phyloP scores from a whole-genome alignment of 495 filamentous ascomycete species.

The Delitschia confertaspora region DNA sequence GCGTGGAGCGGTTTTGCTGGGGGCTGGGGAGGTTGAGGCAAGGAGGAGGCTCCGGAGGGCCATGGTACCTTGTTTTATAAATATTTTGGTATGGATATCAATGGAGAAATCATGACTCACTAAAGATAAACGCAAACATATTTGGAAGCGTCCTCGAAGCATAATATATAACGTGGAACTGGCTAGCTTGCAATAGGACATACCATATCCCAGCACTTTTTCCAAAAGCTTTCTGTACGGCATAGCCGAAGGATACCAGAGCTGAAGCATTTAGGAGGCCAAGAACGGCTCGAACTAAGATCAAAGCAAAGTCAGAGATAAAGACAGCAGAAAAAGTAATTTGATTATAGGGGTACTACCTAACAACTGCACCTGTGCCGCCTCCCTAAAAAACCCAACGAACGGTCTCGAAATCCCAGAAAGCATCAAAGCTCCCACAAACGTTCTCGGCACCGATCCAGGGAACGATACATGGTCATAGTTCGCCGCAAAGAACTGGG shows the following conservation, averaged over 20 bases:
- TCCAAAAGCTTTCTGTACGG: constrained; percentile 62
- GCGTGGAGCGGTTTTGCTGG: constrained; percentile 4
- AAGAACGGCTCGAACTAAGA: constrained; percentile 61
- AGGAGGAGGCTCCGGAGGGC: constrained; percentile 67
- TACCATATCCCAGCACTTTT: constrained; percentile 69
- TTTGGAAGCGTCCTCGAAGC: constrained; percentile 88
- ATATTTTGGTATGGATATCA: not conserved
- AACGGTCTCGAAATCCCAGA: constrained; percentile 57
- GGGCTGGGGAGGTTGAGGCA: constrained; percentile 31
- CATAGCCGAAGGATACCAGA: constrained; percentile 54
- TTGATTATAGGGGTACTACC: constrained; percentile 6
- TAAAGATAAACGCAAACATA: constrained; percentile 87
- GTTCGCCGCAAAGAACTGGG: constrained; percentile 41
- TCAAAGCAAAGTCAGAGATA: not conserved
- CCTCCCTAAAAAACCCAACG: constrained; percentile 36
- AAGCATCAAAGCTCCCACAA: constrained; percentile 68
- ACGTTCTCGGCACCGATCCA: constrained; percentile 83
- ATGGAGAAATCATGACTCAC: constrained; percentile 39
- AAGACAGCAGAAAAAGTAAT: not conserved
- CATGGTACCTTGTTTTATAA: constrained; percentile 45
- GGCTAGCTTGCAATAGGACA: constrained; percentile 66
- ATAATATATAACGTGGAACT: constrained; percentile 93
- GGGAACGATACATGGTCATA: constrained; percentile 94
- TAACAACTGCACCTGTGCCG: constrained; percentile 32
- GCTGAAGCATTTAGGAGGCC: constrained; percentile 68